Conservation (phyloP, 805 yeast species). For the Wickerhamiella kurtzmanii region DNA sequence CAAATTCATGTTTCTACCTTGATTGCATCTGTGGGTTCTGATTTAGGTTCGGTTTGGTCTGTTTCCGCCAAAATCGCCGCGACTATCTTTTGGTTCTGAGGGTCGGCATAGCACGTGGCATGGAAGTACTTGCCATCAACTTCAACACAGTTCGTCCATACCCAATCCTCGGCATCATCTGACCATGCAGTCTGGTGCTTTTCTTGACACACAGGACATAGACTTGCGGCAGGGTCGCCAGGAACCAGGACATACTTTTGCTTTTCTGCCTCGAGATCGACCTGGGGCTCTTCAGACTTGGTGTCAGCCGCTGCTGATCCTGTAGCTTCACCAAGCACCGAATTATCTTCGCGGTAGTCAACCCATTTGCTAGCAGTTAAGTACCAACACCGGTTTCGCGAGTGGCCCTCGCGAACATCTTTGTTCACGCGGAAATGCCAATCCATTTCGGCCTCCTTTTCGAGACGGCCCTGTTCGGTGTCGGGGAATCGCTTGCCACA, state of each 20-base stretch:
- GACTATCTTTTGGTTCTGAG: conserved; percentile 25
- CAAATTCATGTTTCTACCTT: too few species aligned
- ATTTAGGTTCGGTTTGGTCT: background rate
- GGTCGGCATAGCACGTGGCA: conserved; percentile 56
- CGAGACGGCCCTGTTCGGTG: conserved; percentile 39
- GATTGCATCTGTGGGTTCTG: background rate
- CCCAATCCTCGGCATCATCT: conserved; percentile 70
- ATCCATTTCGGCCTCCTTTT: conserved; percentile 62
- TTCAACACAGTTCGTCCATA: conserved; percentile 55
- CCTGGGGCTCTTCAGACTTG: conserved; percentile 11
- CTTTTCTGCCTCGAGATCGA: conserved; percentile 23
- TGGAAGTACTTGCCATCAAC: conserved; percentile 42
- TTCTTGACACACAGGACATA: conserved; percentile 64
- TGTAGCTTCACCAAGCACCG: conserved; percentile 31
- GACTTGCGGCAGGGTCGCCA: conserved; percentile 40
- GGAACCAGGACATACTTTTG: conserved; percentile 51
- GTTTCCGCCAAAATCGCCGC: conserved; percentile 8
- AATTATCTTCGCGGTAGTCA: conserved; percentile 51
- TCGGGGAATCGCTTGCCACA: conserved; percentile 79
- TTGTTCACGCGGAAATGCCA: conserved; percentile 94
- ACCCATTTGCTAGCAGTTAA: conserved; percentile 61
- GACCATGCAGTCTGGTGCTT: conserved; percentile 49
- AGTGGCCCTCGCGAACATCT: conserved; percentile 41
- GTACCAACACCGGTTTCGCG: conserved; percentile 73
- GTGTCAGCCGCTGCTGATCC: conserved; percentile 17